A percentile compares a stretch with the other conserved stretches of the same genome.
Evolutionary conservation across 495 filamentous ascomycete genomes (phyloP).

Genomic region (Daldinia bambusicola): DNA sequence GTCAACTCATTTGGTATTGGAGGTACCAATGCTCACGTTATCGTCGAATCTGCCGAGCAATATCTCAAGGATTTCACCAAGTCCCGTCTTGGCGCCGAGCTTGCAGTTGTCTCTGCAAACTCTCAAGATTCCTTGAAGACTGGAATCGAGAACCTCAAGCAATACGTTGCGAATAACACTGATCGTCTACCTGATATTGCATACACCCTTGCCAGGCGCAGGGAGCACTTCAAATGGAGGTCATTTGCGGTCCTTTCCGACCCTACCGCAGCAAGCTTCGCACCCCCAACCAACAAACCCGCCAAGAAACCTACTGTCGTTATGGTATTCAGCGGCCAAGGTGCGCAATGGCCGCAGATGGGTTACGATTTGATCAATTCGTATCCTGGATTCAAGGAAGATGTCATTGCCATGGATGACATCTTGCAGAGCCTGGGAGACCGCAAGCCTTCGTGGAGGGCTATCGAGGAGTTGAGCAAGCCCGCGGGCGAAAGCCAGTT

Average conservation of each 20-base stretch:
- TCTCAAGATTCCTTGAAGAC: constrained; percentile 5
- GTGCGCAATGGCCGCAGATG: constrained; percentile 27
- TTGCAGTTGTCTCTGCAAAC: not conserved
- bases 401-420: not conserved
- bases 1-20: constrained; percentile 51
- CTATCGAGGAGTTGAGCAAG: not conserved
- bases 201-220: constrained; percentile 1
- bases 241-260: not conserved
- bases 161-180: not conserved
- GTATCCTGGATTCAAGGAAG: constrained; percentile 1
- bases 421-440: not conserved
- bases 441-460: not conserved
- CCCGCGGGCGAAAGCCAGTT: not conserved
- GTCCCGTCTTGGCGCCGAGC: not conserved
- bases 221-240: not conserved
- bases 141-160: constrained; percentile 4
- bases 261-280: not conserved
- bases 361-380: constrained; percentile 1
- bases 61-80: constrained; percentile 6
- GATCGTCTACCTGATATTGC: constrained; percentile 2
- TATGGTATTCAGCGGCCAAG: constrained; percentile 29
- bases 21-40: constrained; percentile 48
- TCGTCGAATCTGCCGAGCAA: constrained; percentile 4
- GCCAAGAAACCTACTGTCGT: not conserved
- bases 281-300: constrained; percentile 1